phyloP scores from a whole-genome alignment of 192 early-diverging fungal genomes.

The Coemansia pectinata region DNA sequence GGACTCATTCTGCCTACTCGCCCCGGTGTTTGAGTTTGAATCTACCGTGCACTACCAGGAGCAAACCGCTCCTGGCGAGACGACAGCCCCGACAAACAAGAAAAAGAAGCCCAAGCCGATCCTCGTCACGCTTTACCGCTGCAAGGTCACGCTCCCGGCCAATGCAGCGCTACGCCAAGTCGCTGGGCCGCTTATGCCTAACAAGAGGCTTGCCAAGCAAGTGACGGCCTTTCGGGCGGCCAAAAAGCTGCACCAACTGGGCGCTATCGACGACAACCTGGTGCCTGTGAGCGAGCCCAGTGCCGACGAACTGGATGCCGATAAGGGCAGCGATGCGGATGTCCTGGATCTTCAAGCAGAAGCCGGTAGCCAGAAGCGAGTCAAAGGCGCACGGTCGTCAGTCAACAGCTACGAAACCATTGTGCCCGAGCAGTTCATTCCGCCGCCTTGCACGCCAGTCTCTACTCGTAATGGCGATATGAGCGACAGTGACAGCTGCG shows the following conservation, averaged over 20 bases:
- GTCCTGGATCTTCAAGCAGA: not conserved
- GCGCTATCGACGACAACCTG: slow-evolving; percentile 75
- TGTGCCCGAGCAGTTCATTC: slow-evolving; percentile 17
- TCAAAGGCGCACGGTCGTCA: slow-evolving; percentile 33
- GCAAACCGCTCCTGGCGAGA: not conserved
- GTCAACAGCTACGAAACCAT: slow-evolving; percentile 19
- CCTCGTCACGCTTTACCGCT: slow-evolving; percentile 31
- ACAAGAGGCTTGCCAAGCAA: slow-evolving; percentile 68
- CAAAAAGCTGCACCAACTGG: slow-evolving; percentile 65
- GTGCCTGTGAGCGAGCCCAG: slow-evolving; percentile 52
- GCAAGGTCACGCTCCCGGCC: slow-evolving; percentile 60
- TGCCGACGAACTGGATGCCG: not conserved
- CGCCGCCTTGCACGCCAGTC: not conserved
- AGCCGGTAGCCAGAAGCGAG: not conserved
- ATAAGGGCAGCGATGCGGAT: not conserved
- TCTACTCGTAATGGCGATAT: not conserved
- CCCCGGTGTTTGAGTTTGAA: slow-evolving; percentile 58
- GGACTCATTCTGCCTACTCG: slow-evolving; percentile 59
- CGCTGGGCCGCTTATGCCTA: slow-evolving; percentile 56
- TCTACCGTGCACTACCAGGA: slow-evolving; percentile 3
- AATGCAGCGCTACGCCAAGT: slow-evolving; percentile 63
- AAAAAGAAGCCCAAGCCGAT: slow-evolving; percentile 15
- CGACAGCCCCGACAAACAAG: slow-evolving; percentile 4
- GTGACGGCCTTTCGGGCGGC: slow-evolving; percentile 70
- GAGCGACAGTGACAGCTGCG: not conserved